Evolutionary conservation across 306 rosid genomes (phyloP).

Genomic region (Purshia tridentata): DNA sequence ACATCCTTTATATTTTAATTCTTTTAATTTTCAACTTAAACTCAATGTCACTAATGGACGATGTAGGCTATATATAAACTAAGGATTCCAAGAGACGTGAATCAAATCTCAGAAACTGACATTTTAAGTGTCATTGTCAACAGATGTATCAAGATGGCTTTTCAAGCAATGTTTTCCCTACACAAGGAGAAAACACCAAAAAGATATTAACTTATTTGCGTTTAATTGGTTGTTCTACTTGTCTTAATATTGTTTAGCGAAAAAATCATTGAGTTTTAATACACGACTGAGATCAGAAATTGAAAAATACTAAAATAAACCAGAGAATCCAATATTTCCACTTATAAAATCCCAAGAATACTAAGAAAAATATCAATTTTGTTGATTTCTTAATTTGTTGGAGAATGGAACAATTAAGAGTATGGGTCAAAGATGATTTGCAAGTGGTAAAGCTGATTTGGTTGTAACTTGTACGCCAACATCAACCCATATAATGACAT

Average conservation of each 20-base stretch:
- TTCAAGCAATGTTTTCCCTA: background rate
- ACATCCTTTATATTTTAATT: too few relatives aligned
- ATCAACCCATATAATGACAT: background rate
- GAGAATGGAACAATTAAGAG: background rate
- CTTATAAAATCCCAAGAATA: too few relatives aligned
- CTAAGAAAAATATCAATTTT: background rate
- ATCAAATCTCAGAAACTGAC: too few relatives aligned
- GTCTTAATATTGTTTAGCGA: background rate
- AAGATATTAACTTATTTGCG: background rate
- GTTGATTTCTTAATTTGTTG: background rate
- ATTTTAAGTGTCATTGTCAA: too few relatives aligned
- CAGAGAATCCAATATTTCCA: too few relatives aligned
- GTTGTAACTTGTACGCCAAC: conserved; percentile 8
- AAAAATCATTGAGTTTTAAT: background rate
- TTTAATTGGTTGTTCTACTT: background rate
- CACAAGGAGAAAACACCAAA: background rate
- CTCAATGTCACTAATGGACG: too few relatives aligned
- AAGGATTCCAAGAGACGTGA: too few relatives aligned
- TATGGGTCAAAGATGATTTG: background rate
- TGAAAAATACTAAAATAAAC: too few relatives aligned
- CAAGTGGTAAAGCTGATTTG: background rate
- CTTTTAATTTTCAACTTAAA: too few relatives aligned
- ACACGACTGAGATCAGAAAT: too few relatives aligned
- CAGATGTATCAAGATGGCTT: background rate
- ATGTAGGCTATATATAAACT: too few relatives aligned